Percentiles rank a stretch among this genome's conserved stretches.
Evolutionary conservation across 2,329 filamentous ascomycete genomes (phyloP).

Genomic region (Shiraia bambusicola): DNA sequence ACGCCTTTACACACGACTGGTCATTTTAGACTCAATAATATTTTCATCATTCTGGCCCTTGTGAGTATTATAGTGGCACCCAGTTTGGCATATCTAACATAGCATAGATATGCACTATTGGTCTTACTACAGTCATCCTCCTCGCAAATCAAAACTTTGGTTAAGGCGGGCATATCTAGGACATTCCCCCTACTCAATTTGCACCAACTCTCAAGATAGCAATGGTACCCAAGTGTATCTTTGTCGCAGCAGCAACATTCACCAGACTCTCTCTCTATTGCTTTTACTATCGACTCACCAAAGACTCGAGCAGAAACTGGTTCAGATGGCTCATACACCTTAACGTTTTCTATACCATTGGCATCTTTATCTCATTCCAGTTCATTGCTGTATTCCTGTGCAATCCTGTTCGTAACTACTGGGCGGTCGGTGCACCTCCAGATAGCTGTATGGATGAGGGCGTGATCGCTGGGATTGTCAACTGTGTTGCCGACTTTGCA

Average conservation of each 20-base stretch:
- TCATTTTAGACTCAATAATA: conserved; percentile 48
- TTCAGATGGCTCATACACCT: conserved; percentile 46
- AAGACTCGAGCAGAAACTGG: conserved; percentile 43
- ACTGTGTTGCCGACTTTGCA: conserved; percentile 46
- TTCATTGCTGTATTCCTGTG: conserved; percentile 44
- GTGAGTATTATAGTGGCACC: conserved; percentile 21
- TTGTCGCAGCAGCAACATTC: conserved; percentile 46
- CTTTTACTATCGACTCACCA: conserved; percentile 50
- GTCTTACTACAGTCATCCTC: conserved; percentile 43
- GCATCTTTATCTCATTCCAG: conserved; percentile 43
- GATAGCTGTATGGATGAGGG: conserved; percentile 47
- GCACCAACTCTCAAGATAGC: conserved; percentile 40
- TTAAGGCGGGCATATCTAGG: conserved; percentile 49
- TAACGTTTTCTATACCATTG: conserved; percentile 42
- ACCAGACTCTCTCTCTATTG: conserved; percentile 48
- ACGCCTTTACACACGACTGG: conserved; percentile 45
- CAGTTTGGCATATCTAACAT: conserved; percentile 3
- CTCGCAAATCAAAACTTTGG: conserved; percentile 46
- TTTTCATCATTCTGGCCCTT: conserved; percentile 45
- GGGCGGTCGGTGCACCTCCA: conserved; percentile 39
- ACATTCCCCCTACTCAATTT: conserved; percentile 37
- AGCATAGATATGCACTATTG: conserved; percentile 41
- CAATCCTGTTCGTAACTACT: conserved; percentile 47
- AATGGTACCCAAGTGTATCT: conserved; percentile 47
- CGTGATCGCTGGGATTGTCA: conserved; percentile 45